Conservation (phyloP, 2,329 filamentous ascomycete species). For the Pseudogymnoascus sp. region DNA sequence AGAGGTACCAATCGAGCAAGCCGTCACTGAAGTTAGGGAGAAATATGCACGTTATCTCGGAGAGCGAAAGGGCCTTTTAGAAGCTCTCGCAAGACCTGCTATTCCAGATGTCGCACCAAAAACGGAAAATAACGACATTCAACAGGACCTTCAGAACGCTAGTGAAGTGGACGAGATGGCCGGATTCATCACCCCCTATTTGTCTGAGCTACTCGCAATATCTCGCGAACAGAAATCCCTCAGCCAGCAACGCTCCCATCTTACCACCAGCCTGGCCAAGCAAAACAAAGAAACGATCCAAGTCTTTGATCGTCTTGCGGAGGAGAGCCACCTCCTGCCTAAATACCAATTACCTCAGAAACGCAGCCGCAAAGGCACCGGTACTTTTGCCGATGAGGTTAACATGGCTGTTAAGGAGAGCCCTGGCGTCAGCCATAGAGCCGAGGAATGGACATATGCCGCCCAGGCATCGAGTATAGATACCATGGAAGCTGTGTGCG, state of each 20-base stretch:
- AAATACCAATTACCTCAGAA: conserved; percentile 37
- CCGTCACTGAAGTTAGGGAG: background rate
- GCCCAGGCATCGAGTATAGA: conserved; percentile 51
- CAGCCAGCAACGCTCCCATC: conserved; percentile 50
- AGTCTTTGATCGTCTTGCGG: conserved; percentile 43
- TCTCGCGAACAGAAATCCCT: conserved; percentile 48
- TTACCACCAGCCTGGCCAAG: conserved; percentile 41
- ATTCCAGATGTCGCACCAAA: conserved; percentile 12
- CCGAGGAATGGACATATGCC: conserved; percentile 51
- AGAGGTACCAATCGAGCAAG: conserved; percentile 2
- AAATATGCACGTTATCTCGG: conserved; percentile 6
- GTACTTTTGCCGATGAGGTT: conserved; percentile 36
- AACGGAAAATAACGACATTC: background rate
- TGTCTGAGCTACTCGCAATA: conserved; percentile 43
- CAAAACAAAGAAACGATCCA: conserved; percentile 43
- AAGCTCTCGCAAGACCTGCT: conserved; percentile 11
- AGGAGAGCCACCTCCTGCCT: conserved; percentile 54
- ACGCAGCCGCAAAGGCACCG: conserved; percentile 13
- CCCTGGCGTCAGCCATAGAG: conserved; percentile 34
- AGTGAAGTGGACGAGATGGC: conserved; percentile 21
- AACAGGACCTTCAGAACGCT: background rate
- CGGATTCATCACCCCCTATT: conserved; percentile 47
- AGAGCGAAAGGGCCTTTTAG: background rate
- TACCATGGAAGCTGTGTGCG: conserved; percentile 48
- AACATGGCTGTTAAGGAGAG: conserved; percentile 32